Evolutionary conservation across 2,329 filamentous ascomycete species (phyloP).

Genomic region (Lasiodiplodia citricola): DNA sequence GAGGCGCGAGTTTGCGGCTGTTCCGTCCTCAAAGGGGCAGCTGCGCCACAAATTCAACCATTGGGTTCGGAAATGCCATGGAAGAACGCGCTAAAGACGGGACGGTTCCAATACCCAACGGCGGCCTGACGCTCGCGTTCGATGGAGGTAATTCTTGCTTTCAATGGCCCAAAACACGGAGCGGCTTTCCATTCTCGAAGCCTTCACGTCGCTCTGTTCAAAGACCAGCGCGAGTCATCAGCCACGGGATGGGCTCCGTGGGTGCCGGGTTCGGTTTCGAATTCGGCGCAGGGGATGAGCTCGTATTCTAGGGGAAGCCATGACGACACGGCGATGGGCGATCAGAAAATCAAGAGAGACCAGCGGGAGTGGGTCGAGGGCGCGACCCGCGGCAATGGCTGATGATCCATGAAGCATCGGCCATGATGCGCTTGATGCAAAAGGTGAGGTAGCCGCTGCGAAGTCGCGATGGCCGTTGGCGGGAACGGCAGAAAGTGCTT

Average conservation of each 20-base stretch:
- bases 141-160: too few relatives aligned
- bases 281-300: constrained; percentile 1
- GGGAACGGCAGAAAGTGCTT: background rate
- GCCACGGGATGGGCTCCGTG: background rate
- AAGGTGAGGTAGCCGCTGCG: background rate
- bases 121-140: too few relatives aligned
- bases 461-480: background rate
- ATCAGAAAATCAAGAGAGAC: background rate
- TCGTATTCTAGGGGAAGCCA: constrained; percentile 13
- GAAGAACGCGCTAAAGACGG: background rate
- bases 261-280: background rate
- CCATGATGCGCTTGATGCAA: background rate
- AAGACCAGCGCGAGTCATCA: background rate
- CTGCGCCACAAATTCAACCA: background rate
- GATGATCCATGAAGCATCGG: background rate
- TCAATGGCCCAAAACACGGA: too few relatives aligned
- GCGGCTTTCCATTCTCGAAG: background rate
- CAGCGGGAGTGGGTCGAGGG: background rate
- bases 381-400: background rate
- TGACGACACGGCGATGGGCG: constrained; percentile 8
- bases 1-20: background rate
- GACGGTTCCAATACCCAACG: background rate
- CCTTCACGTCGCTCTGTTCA: background rate
- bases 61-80: background rate
- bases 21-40: background rate